These are phyloP conservation scores for Rutidosis leptorrhynchoides DNA, from an alignment of 129 eudicot genomes.

Conservation along the genomic window DNA sequence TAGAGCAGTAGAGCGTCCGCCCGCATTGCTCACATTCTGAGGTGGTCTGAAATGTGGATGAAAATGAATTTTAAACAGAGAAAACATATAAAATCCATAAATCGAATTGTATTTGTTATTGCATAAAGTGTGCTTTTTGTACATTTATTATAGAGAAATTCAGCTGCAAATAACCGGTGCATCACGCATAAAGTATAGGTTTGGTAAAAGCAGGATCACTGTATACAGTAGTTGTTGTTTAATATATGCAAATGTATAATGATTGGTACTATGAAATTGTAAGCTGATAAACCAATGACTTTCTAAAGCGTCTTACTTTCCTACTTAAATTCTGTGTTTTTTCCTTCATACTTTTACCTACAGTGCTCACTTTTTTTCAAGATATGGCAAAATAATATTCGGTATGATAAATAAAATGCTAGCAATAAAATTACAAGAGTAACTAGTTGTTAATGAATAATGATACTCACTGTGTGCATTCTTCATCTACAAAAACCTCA, in stretches of 20 bases:
- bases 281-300: not conserved
- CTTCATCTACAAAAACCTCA: slow-evolving; percentile 90
- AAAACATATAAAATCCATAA: not conserved
- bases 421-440: slow-evolving; percentile 1
- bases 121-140: not conserved
- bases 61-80: not conserved
- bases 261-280: not conserved
- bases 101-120: not conserved
- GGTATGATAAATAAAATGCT: not conserved
- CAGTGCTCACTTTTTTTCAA: not conserved
- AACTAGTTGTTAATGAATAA: not conserved
- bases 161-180: not conserved
- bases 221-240: too few species aligned
- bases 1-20: slow-evolving; percentile 43
- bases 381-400: not conserved
- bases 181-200: not conserved
- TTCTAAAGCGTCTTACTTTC: not conserved
- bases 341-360: not conserved
- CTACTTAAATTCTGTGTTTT: not conserved
- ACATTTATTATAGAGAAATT: not conserved
- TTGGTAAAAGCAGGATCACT: not conserved
- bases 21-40: slow-evolving; percentile 29
- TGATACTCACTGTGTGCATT: slow-evolving; percentile 58
- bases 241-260: not conserved
- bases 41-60: slow-evolving; percentile 35